Percentiles rank a stretch among this genome's conserved stretches.
phyloP scores from a whole-genome alignment of 495 filamentous ascomycete species.

The Penicillium herquei region DNA sequence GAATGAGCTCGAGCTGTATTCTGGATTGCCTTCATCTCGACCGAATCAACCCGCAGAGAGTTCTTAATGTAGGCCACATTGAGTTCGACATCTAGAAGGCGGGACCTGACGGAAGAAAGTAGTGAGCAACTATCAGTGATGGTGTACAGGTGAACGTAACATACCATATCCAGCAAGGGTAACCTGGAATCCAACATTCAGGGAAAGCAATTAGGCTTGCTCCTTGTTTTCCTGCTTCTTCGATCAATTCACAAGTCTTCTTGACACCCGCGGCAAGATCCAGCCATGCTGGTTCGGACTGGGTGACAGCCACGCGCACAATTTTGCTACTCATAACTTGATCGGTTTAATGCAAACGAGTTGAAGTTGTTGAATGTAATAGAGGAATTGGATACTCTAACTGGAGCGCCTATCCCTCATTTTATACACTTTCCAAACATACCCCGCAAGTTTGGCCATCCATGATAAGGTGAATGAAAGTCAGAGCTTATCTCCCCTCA shows the following conservation, averaged over 20 bases:
- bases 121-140: not conserved
- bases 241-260: slow-evolving; percentile 53
- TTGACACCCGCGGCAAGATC: slow-evolving; percentile 46
- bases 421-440: too few species aligned
- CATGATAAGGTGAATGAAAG: too few species aligned
- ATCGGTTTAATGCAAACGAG: too few species aligned
- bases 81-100: slow-evolving; percentile 43
- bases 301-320: slow-evolving; percentile 44
- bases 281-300: slow-evolving; percentile 55
- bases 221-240: slow-evolving; percentile 48
- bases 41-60: slow-evolving; percentile 42
- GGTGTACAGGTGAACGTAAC: not conserved
- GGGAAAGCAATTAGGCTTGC: slow-evolving; percentile 51
- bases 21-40: slow-evolving; percentile 47
- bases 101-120: slow-evolving; percentile 28
- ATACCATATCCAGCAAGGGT: slow-evolving; percentile 52
- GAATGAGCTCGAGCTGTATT: slow-evolving; percentile 34
- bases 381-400: too few species aligned
- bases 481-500: not conserved
- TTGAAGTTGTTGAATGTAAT: too few species aligned
- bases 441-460: too few species aligned
- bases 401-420: too few species aligned
- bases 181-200: slow-evolving; percentile 38
- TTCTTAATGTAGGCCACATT: slow-evolving; percentile 50
- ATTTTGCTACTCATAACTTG: not conserved